A percentile compares a stretch with the other conserved stretches of the same genome.
These are phyloP conservation scores for Zasmidium citrigriseum DNA, from an alignment of 2,329 filamentous ascomycete genomes.

Conservation along the genomic window DNA sequence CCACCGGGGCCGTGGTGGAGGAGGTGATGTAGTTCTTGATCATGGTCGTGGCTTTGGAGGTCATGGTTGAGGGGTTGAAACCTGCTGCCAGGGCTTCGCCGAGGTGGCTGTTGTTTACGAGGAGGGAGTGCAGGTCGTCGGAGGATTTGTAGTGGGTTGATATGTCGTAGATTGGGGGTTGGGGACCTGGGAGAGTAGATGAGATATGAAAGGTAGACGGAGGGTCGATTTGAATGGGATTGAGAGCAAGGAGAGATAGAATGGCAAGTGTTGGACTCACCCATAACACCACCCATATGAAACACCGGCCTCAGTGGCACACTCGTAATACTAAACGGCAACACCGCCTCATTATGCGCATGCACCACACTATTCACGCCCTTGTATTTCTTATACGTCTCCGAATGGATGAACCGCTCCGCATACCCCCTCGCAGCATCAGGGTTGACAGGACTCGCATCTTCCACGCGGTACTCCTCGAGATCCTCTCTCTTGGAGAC, in stretches of 20 bases:
- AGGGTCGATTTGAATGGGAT: too few species aligned
- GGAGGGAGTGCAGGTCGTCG: conserved; percentile 34
- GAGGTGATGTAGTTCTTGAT: conserved; percentile 35
- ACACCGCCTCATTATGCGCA: conserved; percentile 43
- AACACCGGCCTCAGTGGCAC: conserved; percentile 45
- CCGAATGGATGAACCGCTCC: conserved; percentile 48
- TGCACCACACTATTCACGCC: conserved; percentile 48
- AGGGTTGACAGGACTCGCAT: conserved; percentile 36
- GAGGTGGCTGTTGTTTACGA: conserved; percentile 36
- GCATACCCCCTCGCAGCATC: conserved; percentile 35
- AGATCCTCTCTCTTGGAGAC: conserved; percentile 44
- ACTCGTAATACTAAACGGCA: conserved; percentile 45
- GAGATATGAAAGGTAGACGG: not conserved
- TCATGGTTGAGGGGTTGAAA: conserved; percentile 30
- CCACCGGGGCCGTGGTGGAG: conserved; percentile 12
- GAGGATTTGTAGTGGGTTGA: conserved; percentile 32
- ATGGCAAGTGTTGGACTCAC: conserved; percentile 23
- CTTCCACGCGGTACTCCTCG: conserved; percentile 46
- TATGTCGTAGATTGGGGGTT: conserved; percentile 38
- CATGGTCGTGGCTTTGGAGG: conserved; percentile 30
- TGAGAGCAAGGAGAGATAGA: not conserved
- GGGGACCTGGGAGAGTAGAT: too few species aligned
- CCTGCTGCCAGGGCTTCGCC: conserved; percentile 36
- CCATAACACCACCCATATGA: conserved; percentile 49
- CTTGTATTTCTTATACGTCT: conserved; percentile 48